Evolutionary conservation across 371 early-diverging fungal genomes (phyloP).

Genomic region (Mucor mucedo): DNA sequence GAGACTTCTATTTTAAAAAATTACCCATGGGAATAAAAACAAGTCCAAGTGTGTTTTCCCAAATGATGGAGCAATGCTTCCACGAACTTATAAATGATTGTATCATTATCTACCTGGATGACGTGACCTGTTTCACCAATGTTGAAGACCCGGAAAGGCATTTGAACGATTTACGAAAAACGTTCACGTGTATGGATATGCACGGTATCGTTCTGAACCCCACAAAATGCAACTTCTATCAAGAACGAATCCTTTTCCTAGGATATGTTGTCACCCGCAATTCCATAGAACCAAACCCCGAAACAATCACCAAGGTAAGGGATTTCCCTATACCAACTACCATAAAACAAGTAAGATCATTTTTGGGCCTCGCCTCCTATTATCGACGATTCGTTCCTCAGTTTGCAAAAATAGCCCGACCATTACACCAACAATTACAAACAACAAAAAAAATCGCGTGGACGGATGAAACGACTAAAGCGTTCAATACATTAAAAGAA

Average conservation of each 20-base stretch:
- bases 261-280: conserved; percentile 3
- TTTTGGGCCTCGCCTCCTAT: conserved; percentile 6
- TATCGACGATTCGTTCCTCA: neutral
- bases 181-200: neutral
- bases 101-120: conserved; percentile 9
- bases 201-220: neutral
- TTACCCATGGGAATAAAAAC: conserved; percentile 42
- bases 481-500: neutral
- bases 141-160: neutral
- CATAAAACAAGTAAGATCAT: neutral
- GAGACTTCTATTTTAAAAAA: conserved; percentile 27
- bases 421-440: conserved; percentile 1
- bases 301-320: neutral
- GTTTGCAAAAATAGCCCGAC: conserved; percentile 5
- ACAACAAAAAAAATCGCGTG: conserved; percentile 1
- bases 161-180: conserved; percentile 6
- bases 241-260: neutral
- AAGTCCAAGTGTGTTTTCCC: conserved; percentile 43
- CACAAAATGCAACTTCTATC: conserved; percentile 5
- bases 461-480: neutral
- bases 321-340: conserved; percentile 7
- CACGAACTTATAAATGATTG: conserved; percentile 8
- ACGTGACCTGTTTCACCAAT: neutral
- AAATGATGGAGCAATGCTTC: conserved; percentile 41
- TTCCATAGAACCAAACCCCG: neutral